Evolutionary conservation across 306 rosid genomes (phyloP).

Genomic region (apple (Malus domestica)): DNA sequence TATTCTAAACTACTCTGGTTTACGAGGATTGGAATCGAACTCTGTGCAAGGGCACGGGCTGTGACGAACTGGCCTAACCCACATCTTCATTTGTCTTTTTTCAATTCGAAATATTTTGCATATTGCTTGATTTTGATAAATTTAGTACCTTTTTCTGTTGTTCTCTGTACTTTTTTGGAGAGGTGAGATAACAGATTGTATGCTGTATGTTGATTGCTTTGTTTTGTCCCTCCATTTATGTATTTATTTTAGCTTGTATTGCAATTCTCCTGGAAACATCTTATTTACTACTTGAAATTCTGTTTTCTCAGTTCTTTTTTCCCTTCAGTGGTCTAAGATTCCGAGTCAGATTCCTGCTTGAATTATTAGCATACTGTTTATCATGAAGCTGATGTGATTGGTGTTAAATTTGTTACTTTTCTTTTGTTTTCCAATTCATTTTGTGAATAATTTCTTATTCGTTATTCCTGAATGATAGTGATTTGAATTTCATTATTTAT

Average conservation of each 20-base stretch:
- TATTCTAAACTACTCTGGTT: background rate
- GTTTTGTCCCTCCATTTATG: constrained; percentile 1
- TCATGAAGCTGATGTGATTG: background rate
- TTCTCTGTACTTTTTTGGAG: background rate
- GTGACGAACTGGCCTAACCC: too few species aligned
- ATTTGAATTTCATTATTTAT: background rate
- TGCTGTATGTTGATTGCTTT: background rate
- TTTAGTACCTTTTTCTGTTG: background rate
- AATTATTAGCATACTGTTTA: background rate
- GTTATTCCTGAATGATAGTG: background rate
- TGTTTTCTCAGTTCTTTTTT: background rate
- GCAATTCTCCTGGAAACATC: background rate
- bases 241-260: background rate
- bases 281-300: background rate
- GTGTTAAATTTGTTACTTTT: background rate
- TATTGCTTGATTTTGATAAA: constrained; percentile 2
- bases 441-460: constrained; percentile 1
- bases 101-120: background rate
- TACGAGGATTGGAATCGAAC: background rate
- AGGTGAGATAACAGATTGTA: background rate
- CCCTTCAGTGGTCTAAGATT: background rate
- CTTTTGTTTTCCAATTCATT: background rate
- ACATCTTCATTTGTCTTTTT: too few species aligned
- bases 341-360: background rate
- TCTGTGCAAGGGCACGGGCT: too few species aligned